phyloP scores from a whole-genome alignment of 192 early-diverging fungal species.

The Coemansia sp. region DNA sequence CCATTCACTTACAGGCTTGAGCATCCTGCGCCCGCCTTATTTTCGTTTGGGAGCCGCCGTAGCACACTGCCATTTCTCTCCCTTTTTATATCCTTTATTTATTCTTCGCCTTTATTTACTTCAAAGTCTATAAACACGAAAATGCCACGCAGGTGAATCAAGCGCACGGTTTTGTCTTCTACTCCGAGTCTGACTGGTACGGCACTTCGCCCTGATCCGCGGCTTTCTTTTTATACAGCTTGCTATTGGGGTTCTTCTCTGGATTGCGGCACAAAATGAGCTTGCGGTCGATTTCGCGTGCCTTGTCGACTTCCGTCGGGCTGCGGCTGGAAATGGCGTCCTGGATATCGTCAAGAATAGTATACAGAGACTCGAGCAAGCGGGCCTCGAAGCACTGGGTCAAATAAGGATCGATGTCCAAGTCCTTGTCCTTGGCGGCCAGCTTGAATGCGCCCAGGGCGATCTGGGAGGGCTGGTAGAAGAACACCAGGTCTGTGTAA shows the following conservation, averaged over 20 bases:
- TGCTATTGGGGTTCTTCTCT: slow-evolving; percentile 67
- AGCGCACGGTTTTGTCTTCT: background rate
- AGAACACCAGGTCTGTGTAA: slow-evolving; percentile 68
- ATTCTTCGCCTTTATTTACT: background rate
- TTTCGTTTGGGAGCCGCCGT: too few species aligned
- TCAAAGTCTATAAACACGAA: background rate
- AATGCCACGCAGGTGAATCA: background rate
- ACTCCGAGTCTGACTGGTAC: slow-evolving; percentile 48
- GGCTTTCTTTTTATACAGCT: slow-evolving; percentile 54
- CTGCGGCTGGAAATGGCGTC: slow-evolving; percentile 43
- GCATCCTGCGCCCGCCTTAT: too few species aligned
- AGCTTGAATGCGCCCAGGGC: slow-evolving; percentile 65
- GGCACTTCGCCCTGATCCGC: slow-evolving; percentile 31
- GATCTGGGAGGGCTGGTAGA: slow-evolving; percentile 76
- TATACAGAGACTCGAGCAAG: slow-evolving; percentile 43
- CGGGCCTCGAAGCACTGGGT: slow-evolving; percentile 46
- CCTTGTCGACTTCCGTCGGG: slow-evolving; percentile 48
- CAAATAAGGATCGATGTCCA: slow-evolving; percentile 57
- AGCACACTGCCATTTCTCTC: too few species aligned
- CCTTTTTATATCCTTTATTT: too few species aligned
- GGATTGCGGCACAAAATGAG: slow-evolving; percentile 69
- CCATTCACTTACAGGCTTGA: too few species aligned
- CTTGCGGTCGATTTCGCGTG: slow-evolving; percentile 60
- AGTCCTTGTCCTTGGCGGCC: slow-evolving; percentile 55
- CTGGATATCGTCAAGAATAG: slow-evolving; percentile 57